Base-by-base conservation (phyloP, 768 basidiomycete genomes). In the Clitopilus hobsonii region DNA sequence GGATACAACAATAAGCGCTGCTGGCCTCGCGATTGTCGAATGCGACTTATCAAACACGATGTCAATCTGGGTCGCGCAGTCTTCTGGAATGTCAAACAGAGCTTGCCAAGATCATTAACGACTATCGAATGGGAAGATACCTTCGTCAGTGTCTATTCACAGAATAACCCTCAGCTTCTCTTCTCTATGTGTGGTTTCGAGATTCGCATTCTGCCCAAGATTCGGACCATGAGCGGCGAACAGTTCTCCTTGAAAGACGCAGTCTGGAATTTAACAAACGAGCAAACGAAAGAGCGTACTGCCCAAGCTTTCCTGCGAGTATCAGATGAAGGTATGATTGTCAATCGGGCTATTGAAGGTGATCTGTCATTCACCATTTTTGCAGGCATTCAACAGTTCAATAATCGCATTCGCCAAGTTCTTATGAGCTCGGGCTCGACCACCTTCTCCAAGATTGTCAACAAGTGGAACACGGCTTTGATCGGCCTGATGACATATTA, bases 111-210 rank as follows among this genome's bases (percentile, higher is more conserved):
- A 49, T 97, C 96, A 14, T 74, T 99, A 58, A 98, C 97, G 0
- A 98, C 97, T 0, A 98, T 99, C 65, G 97, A 98, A 65, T 98
- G 97, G 97, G 96, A 98, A 59, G 94, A 98, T 66, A 94, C 95
- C 0, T 94, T 95, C 64, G 92, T 94, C 61, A 95, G 93, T 55
- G 96, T 98, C 47, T 99, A 91, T 73, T 98, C 95, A 6, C 91
- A 91, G 69, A 90, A 98, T 67, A 99, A 98, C 71, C 97, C 97
- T 23, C 97, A 99, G 62, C 74, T 99, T 24, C 76, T 99, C 38
- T 99, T 98, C 79, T 94, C 95, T 3, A 98, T 98, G 96, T 92
- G 86, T 65, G 94, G 95, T n/a, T 99, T 99, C 64, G 97, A 99
- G 72, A 81, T 99, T 56, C 94, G 97, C 53, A 98, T 99, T 65